Base-by-base conservation (phyloP, 352 stramenopile species). In the Globisporangium nodosum region DNA sequence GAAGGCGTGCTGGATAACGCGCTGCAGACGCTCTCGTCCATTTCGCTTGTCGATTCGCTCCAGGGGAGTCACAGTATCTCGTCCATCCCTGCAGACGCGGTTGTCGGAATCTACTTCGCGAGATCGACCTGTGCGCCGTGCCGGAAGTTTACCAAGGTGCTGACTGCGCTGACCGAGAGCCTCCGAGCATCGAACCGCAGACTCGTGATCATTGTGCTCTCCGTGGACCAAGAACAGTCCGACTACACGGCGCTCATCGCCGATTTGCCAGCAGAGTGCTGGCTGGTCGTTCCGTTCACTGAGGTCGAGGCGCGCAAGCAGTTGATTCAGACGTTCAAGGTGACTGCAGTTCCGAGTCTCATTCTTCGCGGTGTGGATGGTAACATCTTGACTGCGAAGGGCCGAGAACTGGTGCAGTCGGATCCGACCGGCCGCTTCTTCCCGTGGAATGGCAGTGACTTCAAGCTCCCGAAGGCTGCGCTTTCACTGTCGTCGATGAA, bases 21-120 rank as follows among this genome's bases (percentile, higher is more conserved):
- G 1, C 59, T 93, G 51, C 73, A 74, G 52, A 77, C 65, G 7
- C 61, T 95, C 16, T 82, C 77, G 1, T 68, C 73, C 4, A 80
- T 92, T 11, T 79, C 76, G 5, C 54, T 95, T 13, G 63, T 87
- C 27, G 86, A 95, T 64, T 85, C 82, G 20, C 49, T 93, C 13
- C 86, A 94, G 57, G 81, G 83, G 13, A 90, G 55, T 33, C 78
- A 88, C 47, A 77, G 59, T 5, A 64, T 95, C 37, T 65, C 79
- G 20, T 62, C 63, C 0, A 73, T 93, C 35, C 58, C 81, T 27
- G 43, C 71, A 4, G 66, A 83, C 24, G 66, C 82, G 30, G 74
- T 94, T 6, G 72, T 94, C 39, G 81, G 79, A 12, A 81, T 95
- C 30, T 92, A 90, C 62, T 94, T 95, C 58, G 69, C 77, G 2